phyloP scores from a whole-genome alignment of 192 early-diverging fungal species.

The Rhizophagus prolifer region DNA sequence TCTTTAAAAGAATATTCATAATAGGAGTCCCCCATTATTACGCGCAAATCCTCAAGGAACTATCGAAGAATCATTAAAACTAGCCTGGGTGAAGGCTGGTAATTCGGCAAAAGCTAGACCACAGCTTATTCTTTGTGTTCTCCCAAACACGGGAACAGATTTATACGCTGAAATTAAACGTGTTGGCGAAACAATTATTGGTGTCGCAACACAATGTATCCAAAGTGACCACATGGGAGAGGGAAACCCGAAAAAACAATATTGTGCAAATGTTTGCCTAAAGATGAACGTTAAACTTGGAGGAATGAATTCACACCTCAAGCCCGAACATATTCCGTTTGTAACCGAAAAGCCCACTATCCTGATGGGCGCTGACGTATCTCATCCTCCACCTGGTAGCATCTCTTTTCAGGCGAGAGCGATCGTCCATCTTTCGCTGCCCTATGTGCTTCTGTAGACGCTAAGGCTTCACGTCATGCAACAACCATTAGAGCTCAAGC shows the following conservation, averaged over 20 bases:
- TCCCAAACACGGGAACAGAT: conserved; percentile 65
- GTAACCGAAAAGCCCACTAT: conserved; percentile 63
- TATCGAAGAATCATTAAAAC: conserved; percentile 66
- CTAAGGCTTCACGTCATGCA: conserved; percentile 35
- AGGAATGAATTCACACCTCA: conserved; percentile 69
- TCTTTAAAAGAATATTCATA: conserved; percentile 37
- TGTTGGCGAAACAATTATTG: conserved; percentile 41
- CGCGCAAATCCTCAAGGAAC: conserved; percentile 62
- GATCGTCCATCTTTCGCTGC: conserved; percentile 71
- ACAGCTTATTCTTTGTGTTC: conserved; percentile 48
- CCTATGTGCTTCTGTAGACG: not conserved
- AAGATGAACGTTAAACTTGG: conserved; percentile 87
- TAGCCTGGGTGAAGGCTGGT: conserved; percentile 70
- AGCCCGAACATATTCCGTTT: conserved; percentile 62
- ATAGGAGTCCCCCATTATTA: conserved; percentile 44
- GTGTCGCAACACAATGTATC: conserved; percentile 54
- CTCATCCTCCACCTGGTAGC: not conserved
- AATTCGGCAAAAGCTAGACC: conserved; percentile 39
- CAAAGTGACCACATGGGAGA: conserved; percentile 58
- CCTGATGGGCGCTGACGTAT: conserved; percentile 90
- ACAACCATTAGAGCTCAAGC: conserved; percentile 35
- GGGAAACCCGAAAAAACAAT: conserved; percentile 76
- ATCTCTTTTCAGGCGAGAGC: conserved; percentile 31
- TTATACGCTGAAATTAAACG: conserved; percentile 80
- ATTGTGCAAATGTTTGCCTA: conserved; percentile 91